Evolutionary conservation across 352 stramenopile species (phyloP).

Genomic region (Phytophthora idaei): DNA sequence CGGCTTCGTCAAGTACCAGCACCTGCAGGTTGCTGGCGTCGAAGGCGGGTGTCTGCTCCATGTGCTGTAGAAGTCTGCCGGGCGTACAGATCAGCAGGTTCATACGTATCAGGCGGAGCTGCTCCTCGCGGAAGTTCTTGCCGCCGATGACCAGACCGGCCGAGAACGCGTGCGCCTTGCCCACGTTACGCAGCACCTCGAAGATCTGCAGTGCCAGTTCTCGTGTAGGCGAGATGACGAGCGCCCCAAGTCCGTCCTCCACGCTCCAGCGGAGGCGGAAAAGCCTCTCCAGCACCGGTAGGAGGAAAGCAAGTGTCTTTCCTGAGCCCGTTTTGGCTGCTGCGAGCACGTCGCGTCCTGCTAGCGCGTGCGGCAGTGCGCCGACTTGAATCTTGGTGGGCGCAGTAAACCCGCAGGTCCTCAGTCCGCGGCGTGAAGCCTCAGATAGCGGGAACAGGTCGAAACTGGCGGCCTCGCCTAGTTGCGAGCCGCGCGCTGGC

Average conservation of each 20-base stretch:
- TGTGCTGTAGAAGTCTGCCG: conserved; percentile 97
- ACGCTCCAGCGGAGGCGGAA: conserved; percentile 87
- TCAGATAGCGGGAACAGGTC: conserved; percentile 86
- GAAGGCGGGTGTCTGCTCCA: conserved; percentile 98
- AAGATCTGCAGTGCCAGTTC: conserved; percentile 99
- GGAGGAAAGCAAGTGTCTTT: conserved; percentile 94
- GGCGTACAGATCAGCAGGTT: conserved; percentile 98
- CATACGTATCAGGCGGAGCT: conserved; percentile 94
- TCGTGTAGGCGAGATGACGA: conserved; percentile 98
- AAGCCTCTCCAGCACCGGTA: conserved; percentile 91
- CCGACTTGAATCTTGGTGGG: conserved; percentile 92
- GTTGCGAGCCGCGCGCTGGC: conserved; percentile 79
- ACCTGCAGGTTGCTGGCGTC: conserved; percentile 94
- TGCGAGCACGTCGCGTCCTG: conserved; percentile 90
- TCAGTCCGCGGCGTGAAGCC: conserved; percentile 70
- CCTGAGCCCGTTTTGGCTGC: conserved; percentile 93
- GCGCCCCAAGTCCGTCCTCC: conserved; percentile 94
- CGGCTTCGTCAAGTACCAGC: conserved; percentile 99
- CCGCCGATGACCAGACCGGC: conserved; percentile 97
- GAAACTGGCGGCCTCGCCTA: conserved; percentile 78
- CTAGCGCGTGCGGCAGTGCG: conserved; percentile 86
- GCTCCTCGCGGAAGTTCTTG: conserved; percentile 95
- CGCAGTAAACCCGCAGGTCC: conserved; percentile 81
- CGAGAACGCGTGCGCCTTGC: conserved; percentile 96
- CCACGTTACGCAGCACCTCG: conserved; percentile 96